Evolutionary conservation across 306 rosid species (phyloP).

Genomic region (Trichosanthes truncata): DNA sequence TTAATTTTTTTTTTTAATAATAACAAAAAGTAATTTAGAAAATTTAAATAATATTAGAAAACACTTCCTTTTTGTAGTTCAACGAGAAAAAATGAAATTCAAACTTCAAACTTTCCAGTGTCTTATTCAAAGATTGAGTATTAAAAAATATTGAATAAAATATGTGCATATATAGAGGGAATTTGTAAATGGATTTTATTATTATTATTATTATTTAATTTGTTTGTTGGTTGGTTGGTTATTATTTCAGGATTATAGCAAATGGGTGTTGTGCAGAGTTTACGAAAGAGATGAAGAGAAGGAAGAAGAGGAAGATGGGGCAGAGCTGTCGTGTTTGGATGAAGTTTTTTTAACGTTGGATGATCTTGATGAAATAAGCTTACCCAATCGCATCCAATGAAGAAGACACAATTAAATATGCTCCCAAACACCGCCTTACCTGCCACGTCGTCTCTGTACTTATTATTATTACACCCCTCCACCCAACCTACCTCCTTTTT

Average conservation of each 20-base stretch:
- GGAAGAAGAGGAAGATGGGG: conserved; percentile 41
- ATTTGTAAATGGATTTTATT: no score
- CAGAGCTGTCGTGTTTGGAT: conserved; percentile 85
- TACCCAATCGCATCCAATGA: conserved; percentile 42
- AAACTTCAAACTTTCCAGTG: no score
- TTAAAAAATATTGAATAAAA: no score
- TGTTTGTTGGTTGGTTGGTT: no score
- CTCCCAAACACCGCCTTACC: background rate
- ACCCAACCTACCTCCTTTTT: background rate
- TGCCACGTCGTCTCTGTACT: background rate
- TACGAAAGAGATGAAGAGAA: conserved; percentile 37
- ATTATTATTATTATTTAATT: background rate
- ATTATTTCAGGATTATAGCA: conserved; percentile 40
- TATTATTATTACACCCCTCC: background rate
- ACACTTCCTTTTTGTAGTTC: no score
- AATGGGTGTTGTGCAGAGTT: conserved; percentile 70
- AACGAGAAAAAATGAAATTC: no score
- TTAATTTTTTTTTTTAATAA: no score
- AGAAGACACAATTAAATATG: background rate
- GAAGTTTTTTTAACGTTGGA: conserved; percentile 91
- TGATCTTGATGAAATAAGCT: conserved; percentile 89
- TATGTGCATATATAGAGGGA: no score
- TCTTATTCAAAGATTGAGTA: no score
- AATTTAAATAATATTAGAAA: no score
- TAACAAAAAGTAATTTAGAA: no score